Conservation (phyloP, 768 basidiomycete species). For the Pleurotus eryngii region DNA sequence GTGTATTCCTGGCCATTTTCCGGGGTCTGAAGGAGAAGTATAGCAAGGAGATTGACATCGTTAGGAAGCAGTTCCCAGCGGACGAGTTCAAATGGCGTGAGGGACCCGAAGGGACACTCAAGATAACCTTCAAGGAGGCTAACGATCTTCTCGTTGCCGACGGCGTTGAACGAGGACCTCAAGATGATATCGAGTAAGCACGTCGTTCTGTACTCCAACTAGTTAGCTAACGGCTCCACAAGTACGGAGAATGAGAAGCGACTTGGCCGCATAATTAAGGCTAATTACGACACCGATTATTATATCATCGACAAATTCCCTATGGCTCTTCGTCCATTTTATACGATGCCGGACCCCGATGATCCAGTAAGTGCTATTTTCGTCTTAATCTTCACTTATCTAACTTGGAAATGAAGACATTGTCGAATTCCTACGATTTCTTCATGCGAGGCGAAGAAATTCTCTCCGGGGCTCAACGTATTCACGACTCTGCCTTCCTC, state of each 20-base stretch:
- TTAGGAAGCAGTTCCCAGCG: conserved; percentile 86
- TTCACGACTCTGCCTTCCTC: conserved; percentile 86
- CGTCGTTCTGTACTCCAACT: conserved; percentile 8
- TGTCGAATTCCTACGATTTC: conserved; percentile 99
- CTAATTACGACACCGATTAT: conserved; percentile 96
- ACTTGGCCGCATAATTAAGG: conserved; percentile 84
- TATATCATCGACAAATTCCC: conserved; percentile 99
- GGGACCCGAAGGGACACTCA: conserved; percentile 83
- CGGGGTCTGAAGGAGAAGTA: conserved; percentile 73
- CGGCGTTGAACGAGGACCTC: conserved; percentile 69
- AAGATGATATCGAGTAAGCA: conserved; percentile 88
- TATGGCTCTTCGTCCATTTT: conserved; percentile 91
- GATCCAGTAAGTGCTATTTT: conserved; percentile 61
- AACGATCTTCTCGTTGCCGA: conserved; percentile 84
- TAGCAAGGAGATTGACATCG: conserved; percentile 75
- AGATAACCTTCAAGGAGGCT: conserved; percentile 83
- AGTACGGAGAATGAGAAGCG: conserved; percentile 94
- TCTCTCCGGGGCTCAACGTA: conserved; percentile 95
- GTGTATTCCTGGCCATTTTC: conserved; percentile 85
- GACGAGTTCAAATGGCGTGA: conserved; percentile 96
- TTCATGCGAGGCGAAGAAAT: conserved; percentile 99
- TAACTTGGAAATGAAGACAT: conserved; percentile 42
- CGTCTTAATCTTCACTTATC: conserved; percentile 6
- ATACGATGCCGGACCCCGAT: conserved; percentile 96
- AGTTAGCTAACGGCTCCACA: conserved; percentile 24